Base-by-base conservation (phyloP, 2,329 filamentous ascomycete species). In the Pseudogymnoascus sp. region DNA sequence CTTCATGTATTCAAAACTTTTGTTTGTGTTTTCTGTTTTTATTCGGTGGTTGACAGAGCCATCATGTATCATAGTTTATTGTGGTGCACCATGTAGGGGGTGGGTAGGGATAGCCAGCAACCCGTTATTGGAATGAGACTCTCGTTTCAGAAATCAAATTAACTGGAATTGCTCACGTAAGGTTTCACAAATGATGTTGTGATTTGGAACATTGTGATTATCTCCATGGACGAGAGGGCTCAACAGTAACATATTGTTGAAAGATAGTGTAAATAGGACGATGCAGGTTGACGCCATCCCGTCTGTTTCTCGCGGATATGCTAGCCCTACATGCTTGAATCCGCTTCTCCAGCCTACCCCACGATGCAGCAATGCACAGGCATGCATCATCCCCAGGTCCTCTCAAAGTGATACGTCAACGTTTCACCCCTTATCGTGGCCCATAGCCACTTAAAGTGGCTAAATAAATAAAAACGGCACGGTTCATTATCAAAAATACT, bases 1-100 rank as follows among this genome's bases (percentile, higher is more conserved):
- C 50, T 57, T 57, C 50, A 57, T 57, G 50, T 57, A 57, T 57
- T 19, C 33, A 57, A 57, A 57, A 33, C 50, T 26, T 57, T 57
- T 57, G 50, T 57, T 57, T 57, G 50, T 33, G 50, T 33, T 57
- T 57, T 57, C 28, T 21, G 26, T 53, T 47, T 47, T 57, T 57
- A 26, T 57, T 33, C 15, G 50, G 50, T 33, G 28, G 50, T n/a
- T 33, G 50, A 33, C 10, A 28, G 28, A 57, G 26, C 50, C 50
- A 33, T 19, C n/a, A 19, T 57, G 50, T 57, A 57, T 57, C 50
- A 57, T 57, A 57, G n/a, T 28, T 28, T 33, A 21, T 57, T 57
- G 28, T 19, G 28, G n/a, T 7, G n/a, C 13, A 4, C 50, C 50
- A 33, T 57, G 26, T 33, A 23, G 15, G 15, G 15, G 28, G 44